A percentile compares a stretch with the other conserved stretches of the same genome.
These are phyloP conservation scores for Xylaria digitata DNA, from an alignment of 2,329 filamentous ascomycete genomes.

Conservation along the genomic window DNA sequence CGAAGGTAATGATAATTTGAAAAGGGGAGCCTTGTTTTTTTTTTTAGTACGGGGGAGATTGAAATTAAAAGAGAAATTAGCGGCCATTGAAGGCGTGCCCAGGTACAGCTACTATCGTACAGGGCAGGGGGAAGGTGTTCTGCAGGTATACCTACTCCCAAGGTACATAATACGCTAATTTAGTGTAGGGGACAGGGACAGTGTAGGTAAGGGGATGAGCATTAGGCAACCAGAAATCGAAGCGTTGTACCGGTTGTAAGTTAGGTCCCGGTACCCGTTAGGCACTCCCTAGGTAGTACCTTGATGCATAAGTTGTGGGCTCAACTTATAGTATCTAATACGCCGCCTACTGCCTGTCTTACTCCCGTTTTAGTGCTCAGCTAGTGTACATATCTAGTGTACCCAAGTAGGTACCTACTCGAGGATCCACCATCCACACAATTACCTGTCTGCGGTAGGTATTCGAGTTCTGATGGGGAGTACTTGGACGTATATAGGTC, in stretches of 20 bases:
- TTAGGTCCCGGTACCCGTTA: too few species aligned
- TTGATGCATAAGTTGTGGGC: not conserved
- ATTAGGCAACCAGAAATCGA: not conserved
- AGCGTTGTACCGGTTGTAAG: not conserved
- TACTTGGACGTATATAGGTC: too few species aligned
- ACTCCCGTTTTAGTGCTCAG: too few species aligned
- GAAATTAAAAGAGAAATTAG: slow-evolving; percentile 48
- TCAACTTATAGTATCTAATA: too few species aligned
- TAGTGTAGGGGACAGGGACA: too few species aligned
- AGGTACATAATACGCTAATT: slow-evolving; percentile 1
- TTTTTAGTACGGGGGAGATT: slow-evolving; percentile 44
- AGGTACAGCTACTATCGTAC: slow-evolving; percentile 22
- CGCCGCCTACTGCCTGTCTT: too few species aligned
- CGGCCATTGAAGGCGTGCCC: slow-evolving; percentile 43
- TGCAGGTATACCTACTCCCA: slow-evolving; percentile 5
- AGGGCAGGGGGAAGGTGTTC: slow-evolving; percentile 5
- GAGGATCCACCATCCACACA: too few species aligned
- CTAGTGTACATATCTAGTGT: too few species aligned
- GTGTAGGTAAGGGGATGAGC: not conserved
- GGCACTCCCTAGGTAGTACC: too few species aligned
- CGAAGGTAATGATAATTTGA: slow-evolving; percentile 48
- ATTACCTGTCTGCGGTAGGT: too few species aligned
- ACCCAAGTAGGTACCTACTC: too few species aligned
- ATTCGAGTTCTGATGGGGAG: not conserved
- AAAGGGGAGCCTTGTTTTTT: slow-evolving; percentile 52